Base-by-base conservation (phyloP, 2,329 filamentous ascomycete species). In the Botrytis deweyae region DNA sequence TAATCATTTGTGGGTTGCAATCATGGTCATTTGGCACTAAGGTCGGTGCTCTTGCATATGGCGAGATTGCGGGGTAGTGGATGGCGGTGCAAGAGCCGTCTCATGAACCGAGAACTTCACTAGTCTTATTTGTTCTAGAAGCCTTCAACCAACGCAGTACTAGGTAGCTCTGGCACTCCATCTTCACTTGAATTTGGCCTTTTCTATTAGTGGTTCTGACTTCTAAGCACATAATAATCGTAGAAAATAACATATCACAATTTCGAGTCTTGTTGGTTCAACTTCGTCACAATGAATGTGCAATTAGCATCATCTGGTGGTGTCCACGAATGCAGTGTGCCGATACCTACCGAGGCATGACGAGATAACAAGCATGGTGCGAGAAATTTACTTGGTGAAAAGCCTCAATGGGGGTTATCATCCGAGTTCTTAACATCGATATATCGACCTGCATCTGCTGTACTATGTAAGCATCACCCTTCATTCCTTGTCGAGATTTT, bases 31-130 rank as follows among this genome's bases (percentile, higher is more conserved):
- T 46, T 61, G 22, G 38, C 55, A 62, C 55, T 46, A 46, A 62
- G 42, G 22, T 61, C 20, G 9, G 36, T 61, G 42, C 42, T 72
- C 61, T 67, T 36, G 61, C 18, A 72, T 55, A 14, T 65, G n/a
- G 38, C 61, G 49, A 44, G 61, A 67, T 65, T 72, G 62, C 62
- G 70, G 70, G 70, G 70, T 67, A 67, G 61, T 52, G 46, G 16
- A 72, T n/a, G 18, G 36, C 29, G n/a, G 40, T 44, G 68, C 68
- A 55, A 29, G 40, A 40, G 40, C 38, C 40, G 6, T 65, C 62
- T 58, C 22, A 67, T 42, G 59, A 72, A 40, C 70, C 46, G n/a
- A 72, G 62, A 67, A 25, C 25, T 42, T 44, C 38, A n/a, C n/a
- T 58, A 9, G n/a, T 33, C 55, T 52, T 44, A 14, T n/a, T 72